Base-by-base conservation (phyloP, 768 basidiomycete species). In the Xerocomellus intermedius region DNA sequence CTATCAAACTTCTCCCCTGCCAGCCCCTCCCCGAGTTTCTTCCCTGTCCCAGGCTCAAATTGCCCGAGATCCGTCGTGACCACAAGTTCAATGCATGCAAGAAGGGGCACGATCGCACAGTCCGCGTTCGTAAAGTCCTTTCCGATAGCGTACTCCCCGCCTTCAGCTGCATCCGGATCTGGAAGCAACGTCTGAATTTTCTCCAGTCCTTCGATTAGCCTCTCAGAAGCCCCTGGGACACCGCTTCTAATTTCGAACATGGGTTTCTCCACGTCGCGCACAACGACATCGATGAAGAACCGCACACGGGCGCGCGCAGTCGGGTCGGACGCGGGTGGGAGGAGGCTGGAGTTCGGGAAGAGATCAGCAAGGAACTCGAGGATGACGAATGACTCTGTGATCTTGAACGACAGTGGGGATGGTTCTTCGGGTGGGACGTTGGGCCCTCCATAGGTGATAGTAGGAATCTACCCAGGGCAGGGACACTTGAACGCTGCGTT, bases 301-400 rank as follows among this genome's bases (percentile, higher is more conserved):
- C 85, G 81, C 8, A 74, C 80, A 53, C 77, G 75, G 14, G 86
- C 86, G 30, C 83, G 80, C 4, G 60, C 60, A 32, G 83, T 73
- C 4, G 83, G 81, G 62, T 84, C 79, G 4, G 71, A 65, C 2
- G 13, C 24, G 1, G 60, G 59, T 2, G 85, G 85, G 9, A 83
- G 77, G 47, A 86, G 73, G 32, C 47, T 24, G 2, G 77, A 74
- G 32, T 73, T 59, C 0, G 79, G 78, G 64, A 73, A 79, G 36
- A 86, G 65, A 61, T 87, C 86, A 10, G 82, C 84, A 51, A 87
- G 65, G 69, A 88, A 82, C 65, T 87, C 83, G 55, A 87, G 73
- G 54, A 87, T 78, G 26, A 86, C 75, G 35, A 77, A 75, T 3
- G 85, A 87, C 61, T 88, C 86, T 12, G 83, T 78, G 61, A 87